phyloP scores from a whole-genome alignment of 2,329 filamentous ascomycete species.

The Pyrenochaeta sp. region DNA sequence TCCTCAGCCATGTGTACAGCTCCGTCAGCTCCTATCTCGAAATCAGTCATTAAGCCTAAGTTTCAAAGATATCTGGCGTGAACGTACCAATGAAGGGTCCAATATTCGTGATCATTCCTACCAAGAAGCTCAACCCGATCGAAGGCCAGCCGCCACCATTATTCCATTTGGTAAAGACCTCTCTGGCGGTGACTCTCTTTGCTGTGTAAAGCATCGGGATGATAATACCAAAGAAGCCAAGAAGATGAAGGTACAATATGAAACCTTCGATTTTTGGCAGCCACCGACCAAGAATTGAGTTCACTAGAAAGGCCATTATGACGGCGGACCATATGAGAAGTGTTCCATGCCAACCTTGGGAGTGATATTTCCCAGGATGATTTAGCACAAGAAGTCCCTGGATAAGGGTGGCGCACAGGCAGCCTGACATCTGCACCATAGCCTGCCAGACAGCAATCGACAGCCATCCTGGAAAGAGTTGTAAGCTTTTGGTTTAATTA shows the following conservation, averaged over 20 bases:
- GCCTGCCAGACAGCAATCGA: constrained; percentile 48
- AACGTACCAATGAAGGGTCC: constrained; percentile 33
- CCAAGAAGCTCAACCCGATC: constrained; percentile 50
- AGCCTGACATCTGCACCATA: constrained; percentile 22
- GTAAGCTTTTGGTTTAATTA: not conserved
- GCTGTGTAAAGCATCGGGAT: constrained; percentile 55
- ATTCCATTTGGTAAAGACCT: constrained; percentile 55
- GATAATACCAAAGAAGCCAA: constrained; percentile 58
- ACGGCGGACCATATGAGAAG: constrained; percentile 18
- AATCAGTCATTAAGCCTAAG: constrained; percentile 18
- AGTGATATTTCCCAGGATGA: constrained; percentile 13
- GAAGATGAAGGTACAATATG: constrained; percentile 55
- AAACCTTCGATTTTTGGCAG: constrained; percentile 55
- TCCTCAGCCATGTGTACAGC: constrained; percentile 23
- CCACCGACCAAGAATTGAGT: constrained; percentile 19
- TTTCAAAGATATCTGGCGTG: not conserved
- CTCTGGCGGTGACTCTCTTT: constrained; percentile 41
- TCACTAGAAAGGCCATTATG: constrained; percentile 53
- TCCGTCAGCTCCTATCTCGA: not conserved
- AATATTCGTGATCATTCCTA: constrained; percentile 44
- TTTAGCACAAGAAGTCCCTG: constrained; percentile 42
- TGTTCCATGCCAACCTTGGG: not conserved
- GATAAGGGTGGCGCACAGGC: constrained; percentile 18
- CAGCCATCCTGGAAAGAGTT: constrained; percentile 45
- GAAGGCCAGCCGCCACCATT: constrained; percentile 55